A percentile compares a stretch with the other conserved stretches of the same genome.
Conservation (phyloP, 768 basidiomycete species). For the Suillus occidentalis region DNA sequence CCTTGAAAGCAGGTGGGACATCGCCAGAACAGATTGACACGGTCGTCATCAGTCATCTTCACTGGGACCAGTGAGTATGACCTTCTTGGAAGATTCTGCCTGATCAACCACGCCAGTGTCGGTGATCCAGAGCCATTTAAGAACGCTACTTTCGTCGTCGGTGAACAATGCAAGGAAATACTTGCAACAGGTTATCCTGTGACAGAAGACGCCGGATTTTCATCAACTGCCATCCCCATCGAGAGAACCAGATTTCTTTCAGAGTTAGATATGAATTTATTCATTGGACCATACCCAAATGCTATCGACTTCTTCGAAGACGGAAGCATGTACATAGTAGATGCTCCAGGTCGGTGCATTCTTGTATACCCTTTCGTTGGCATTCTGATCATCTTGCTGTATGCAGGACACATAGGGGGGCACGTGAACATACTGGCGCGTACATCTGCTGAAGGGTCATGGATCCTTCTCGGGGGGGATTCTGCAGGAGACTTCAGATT, state of each 20-base stretch:
- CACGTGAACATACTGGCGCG: conserved; percentile 56
- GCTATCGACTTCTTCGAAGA: conserved; percentile 57
- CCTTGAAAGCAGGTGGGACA: conserved; percentile 50
- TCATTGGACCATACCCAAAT: conserved; percentile 50
- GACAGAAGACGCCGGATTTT: conserved; percentile 35
- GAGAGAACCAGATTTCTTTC: conserved; percentile 41
- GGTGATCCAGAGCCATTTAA: conserved; percentile 49
- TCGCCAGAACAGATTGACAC: conserved; percentile 42
- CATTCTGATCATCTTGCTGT: neutral
- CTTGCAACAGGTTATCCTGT: conserved; percentile 44
- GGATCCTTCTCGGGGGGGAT: conserved; percentile 58
- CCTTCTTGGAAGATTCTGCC: neutral
- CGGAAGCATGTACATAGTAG: conserved; percentile 57
- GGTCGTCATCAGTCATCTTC: conserved; percentile 52
- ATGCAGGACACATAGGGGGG: conserved; percentile 47
- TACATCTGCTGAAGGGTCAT: conserved; percentile 50
- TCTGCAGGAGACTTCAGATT: conserved; percentile 56
- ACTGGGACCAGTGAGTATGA: conserved; percentile 44
- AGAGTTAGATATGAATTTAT: conserved; percentile 30
- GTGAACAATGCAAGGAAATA: conserved; percentile 36
- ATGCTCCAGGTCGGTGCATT: conserved; percentile 42
- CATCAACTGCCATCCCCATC: conserved; percentile 37
- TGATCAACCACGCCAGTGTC: conserved; percentile 22
- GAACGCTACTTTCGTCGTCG: conserved; percentile 48
- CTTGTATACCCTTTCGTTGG: neutral